Percentiles rank a stretch among this genome's conserved stretches.
phyloP scores from a whole-genome alignment of 2,329 filamentous ascomycete species.

The Colletotrichum salicis region DNA sequence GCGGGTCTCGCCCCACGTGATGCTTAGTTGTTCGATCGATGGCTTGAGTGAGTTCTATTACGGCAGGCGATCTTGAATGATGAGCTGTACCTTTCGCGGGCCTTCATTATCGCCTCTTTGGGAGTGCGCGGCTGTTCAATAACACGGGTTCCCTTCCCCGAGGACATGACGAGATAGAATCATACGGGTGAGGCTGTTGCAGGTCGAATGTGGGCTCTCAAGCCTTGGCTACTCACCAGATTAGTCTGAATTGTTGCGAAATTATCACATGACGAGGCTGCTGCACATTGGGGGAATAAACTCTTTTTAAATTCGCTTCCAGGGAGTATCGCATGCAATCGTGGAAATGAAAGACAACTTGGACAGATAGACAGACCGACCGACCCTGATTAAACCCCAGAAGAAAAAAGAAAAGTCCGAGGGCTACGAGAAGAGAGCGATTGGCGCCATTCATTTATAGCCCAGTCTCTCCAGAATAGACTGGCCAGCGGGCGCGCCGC shows the following conservation, averaged over 20 bases:
- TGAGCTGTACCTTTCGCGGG: background rate
- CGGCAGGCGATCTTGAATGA: background rate
- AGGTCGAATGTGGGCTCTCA: background rate
- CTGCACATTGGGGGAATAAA: conserved; percentile 1
- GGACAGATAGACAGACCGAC: conserved; percentile 4
- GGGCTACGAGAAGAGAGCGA: background rate
- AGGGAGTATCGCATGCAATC: conserved; percentile 27
- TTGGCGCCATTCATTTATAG: conserved; percentile 32
- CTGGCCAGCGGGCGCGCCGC: conserved; percentile 32
- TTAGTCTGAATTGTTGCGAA: background rate
- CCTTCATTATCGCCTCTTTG: background rate
- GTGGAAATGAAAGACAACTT: background rate
- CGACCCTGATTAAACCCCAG: background rate
- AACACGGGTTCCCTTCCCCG: background rate
- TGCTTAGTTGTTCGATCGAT: too few species aligned
- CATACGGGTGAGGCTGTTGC: background rate
- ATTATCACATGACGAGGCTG: background rate
- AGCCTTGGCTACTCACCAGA: background rate
- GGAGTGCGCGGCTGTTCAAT: background rate
- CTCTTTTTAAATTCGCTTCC: conserved; percentile 18
- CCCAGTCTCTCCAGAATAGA: conserved; percentile 35
- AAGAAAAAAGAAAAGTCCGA: background rate
- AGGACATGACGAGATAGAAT: background rate
- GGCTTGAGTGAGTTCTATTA: background rate
- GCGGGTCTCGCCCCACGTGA: background rate